Evolutionary conservation across 495 filamentous ascomycete species (phyloP).

Genomic region (Xylaria sp.): DNA sequence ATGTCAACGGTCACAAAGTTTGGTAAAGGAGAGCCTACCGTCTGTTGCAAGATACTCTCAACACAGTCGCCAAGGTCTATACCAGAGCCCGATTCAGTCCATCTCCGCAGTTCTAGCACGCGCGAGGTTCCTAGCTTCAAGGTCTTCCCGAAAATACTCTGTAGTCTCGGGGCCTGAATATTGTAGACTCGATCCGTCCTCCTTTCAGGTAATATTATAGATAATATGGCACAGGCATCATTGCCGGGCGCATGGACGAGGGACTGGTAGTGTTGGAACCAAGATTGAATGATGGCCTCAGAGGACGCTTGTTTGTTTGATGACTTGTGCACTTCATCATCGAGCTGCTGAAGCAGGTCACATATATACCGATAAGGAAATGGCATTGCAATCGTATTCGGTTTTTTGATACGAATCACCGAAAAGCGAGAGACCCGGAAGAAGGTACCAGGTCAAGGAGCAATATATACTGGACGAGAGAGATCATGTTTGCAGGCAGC

Average conservation of each 20-base stretch:
- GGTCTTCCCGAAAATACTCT: constrained; percentile 67
- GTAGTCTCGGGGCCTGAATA: constrained; percentile 65
- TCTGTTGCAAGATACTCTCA: constrained; percentile 67
- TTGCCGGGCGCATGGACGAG: constrained; percentile 59
- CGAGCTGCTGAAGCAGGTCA: constrained; percentile 47
- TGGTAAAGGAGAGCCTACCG: constrained; percentile 53
- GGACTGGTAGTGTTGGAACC: constrained; percentile 65
- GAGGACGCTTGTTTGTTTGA: constrained; percentile 44
- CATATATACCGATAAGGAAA: constrained; percentile 43
- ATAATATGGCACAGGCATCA: constrained; percentile 67
- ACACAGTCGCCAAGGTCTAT: constrained; percentile 76
- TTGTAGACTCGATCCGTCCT: constrained; percentile 77
- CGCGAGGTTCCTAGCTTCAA: constrained; percentile 66
- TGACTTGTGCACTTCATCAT: constrained; percentile 41
- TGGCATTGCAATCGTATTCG: constrained; percentile 29
- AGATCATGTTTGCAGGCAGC: constrained; percentile 25
- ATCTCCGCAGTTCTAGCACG: constrained; percentile 66
- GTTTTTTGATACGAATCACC: neutral
- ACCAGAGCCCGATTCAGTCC: constrained; percentile 58
- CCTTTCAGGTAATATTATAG: constrained; percentile 75
- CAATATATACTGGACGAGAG: neutral
- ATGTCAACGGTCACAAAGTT: neutral
- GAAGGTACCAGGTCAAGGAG: neutral
- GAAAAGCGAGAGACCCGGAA: neutral
- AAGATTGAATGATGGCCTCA: constrained; percentile 54